A percentile compares a stretch with the other conserved stretches of the same genome.
phyloP scores from a whole-genome alignment of 148 eudicot species.

The Polygonum aviculare region DNA sequence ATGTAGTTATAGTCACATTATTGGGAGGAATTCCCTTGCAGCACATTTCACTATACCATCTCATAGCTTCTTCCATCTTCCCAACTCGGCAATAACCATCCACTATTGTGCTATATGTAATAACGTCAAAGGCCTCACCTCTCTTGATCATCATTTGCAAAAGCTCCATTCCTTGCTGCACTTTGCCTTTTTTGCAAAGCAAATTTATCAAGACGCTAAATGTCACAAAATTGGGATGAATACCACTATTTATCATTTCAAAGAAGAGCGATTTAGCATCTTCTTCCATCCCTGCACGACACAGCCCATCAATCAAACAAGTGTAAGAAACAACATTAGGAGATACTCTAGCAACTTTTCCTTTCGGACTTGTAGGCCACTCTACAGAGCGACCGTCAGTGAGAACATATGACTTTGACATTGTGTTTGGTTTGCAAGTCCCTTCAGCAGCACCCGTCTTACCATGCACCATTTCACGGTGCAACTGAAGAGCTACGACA shows the following conservation, averaged over 20 bases:
- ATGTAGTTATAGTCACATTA: too few relatives aligned
- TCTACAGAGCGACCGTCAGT: background rate
- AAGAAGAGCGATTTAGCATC: background rate
- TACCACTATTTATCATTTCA: constrained; percentile 15
- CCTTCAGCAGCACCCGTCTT: background rate
- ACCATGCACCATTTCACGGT: constrained; percentile 12
- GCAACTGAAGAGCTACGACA: constrained; percentile 14
- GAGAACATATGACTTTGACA: constrained; percentile 3
- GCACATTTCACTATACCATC: too few relatives aligned
- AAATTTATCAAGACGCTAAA: background rate
- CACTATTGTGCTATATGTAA: too few relatives aligned
- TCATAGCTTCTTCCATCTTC: too few relatives aligned
- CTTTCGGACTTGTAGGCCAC: background rate
- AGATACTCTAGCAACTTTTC: background rate
- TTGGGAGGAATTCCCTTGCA: too few relatives aligned
- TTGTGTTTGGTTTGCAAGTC: constrained; percentile 15
- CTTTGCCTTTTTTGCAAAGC: constrained; percentile 13
- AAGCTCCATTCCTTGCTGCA: background rate
- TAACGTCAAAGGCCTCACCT: too few relatives aligned
- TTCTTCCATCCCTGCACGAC: background rate
- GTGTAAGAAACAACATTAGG: background rate
- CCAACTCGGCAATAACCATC: too few relatives aligned
- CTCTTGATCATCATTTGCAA: too few relatives aligned
- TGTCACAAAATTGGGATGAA: constrained; percentile 12
- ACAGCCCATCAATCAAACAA: background rate